A percentile compares a stretch with the other conserved stretches of the same genome.
These are phyloP conservation scores for Hsuehochloa calcarea DNA, from an alignment of 176 grass and related monocot genomes.

Conservation along the genomic window DNA sequence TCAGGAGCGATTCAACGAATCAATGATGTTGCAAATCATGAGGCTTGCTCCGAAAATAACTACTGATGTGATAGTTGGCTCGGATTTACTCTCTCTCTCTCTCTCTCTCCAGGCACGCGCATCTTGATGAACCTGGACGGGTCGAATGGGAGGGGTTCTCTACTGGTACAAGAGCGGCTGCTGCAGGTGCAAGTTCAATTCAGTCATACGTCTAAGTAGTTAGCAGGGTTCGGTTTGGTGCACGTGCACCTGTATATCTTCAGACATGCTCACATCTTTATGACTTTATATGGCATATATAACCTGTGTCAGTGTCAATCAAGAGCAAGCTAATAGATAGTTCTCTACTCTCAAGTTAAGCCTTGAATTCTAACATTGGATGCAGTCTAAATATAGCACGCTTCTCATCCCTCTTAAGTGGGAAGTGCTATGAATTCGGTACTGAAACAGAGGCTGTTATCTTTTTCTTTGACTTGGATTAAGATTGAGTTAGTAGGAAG, in stretches of 20 bases:
- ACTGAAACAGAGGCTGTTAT: neutral
- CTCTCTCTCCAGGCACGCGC: constrained; percentile 62
- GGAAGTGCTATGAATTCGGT: neutral
- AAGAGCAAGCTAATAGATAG: neutral
- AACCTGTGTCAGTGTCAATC: neutral
- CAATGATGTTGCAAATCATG: neutral
- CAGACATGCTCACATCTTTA: neutral
- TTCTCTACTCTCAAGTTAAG: neutral
- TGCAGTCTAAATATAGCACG: neutral
- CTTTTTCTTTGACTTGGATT: neutral
- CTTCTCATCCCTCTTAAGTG: neutral
- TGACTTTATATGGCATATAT: neutral
- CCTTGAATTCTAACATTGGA: neutral
- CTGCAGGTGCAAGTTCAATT: constrained; percentile 45
- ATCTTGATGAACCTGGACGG: constrained; percentile 88
- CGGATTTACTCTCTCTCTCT: neutral
- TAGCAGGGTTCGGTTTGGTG: too few relatives aligned
- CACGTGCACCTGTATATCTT: too few relatives aligned
- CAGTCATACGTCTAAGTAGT: neutral
- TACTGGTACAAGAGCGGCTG: constrained; percentile 87
- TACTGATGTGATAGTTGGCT: neutral
- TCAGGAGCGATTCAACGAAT: neutral
- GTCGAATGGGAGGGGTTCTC: constrained; percentile 94
- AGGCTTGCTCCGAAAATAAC: constrained; percentile 1
- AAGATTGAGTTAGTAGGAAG: neutral